Base-by-base conservation (phyloP, 805 yeast genomes). In the Priceomyces medius region DNA sequence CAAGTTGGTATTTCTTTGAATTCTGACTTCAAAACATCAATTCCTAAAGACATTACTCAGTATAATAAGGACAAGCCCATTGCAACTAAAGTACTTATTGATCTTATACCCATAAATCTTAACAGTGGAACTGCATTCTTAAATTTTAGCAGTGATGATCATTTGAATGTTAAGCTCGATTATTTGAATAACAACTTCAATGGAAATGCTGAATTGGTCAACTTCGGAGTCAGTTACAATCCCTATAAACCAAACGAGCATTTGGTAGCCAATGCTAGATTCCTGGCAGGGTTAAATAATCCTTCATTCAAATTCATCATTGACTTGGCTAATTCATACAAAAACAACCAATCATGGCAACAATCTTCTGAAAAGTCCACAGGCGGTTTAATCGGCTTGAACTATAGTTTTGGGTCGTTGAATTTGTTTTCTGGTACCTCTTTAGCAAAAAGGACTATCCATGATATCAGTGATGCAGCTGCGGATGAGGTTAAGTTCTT, bases 381-480 rank as follows among this genome's bases (percentile, higher is more conserved):
- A 7, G 77, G 79, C 16, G 79, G 79, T 8, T 50, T 61, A 20
- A 56, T 77, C n/a, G 88, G 87, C 33, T 63, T 73, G 47, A 66
- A 73, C 55, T 65, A 66, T 50, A 12, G 35, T 36, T 43, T 44
- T 2, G 51, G 53, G 5, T 60, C 63, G 4, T 48, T 74, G 37
- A 40, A 54, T 19, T 29, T 55, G 10, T 48, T 67, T 20, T 54
- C 69, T 10, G 96, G 95, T 5, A 50, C 85, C n/a, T 75, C 82
- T 14, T 65, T 82, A 12, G 67, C 73, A 2, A 77, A 77, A 55
- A 71, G 93, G 48, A 73, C 79, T 3, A 59, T 85, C 13, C 64
- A 74, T 32, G 74, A 78, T 40, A 67, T 71, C 20, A 70, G 55
- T 21, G 81, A 77, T 43, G 65, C 67, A 21, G 81, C 86, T 2